A percentile compares a stretch with the other conserved stretches of the same genome.
Evolutionary conservation across 305 asterid genomes (phyloP).

Genomic region (Fraxinus greggii): DNA sequence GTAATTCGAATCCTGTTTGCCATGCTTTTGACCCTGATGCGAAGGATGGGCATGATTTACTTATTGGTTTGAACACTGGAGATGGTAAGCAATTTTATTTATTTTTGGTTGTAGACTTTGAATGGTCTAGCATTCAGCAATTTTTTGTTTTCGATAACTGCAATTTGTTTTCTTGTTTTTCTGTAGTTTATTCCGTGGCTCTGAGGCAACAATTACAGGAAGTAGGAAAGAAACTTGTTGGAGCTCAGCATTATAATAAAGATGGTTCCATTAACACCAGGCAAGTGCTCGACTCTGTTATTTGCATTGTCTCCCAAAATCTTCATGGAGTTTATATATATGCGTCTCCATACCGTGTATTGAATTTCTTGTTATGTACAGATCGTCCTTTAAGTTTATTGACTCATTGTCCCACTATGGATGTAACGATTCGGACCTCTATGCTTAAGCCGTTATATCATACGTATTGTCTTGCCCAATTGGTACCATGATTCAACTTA

Average conservation of each 20-base stretch:
- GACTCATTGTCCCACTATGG: background rate
- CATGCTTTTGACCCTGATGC: slow-evolving; percentile 98
- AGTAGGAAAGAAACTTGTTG: slow-evolving; percentile 97
- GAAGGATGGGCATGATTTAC: slow-evolving; percentile 97
- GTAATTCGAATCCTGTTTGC: slow-evolving; percentile 90
- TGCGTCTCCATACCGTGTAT: background rate
- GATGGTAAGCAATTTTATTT: slow-evolving; percentile 53
- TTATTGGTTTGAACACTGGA: slow-evolving; percentile 89
- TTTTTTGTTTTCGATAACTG: slow-evolving; percentile 14
- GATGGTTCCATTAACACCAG: slow-evolving; percentile 86
- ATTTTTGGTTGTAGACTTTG: slow-evolving; percentile 3
- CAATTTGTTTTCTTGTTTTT: slow-evolving; percentile 22
- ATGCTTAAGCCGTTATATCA: no score
- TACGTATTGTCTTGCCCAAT: no score
- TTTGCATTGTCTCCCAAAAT: background rate
- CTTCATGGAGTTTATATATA: background rate
- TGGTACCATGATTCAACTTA: no score
- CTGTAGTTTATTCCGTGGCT: slow-evolving; percentile 86
- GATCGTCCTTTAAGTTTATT: slow-evolving; percentile 5
- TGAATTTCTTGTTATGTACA: background rate
- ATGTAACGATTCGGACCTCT: no score
- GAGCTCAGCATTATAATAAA: slow-evolving; percentile 94
- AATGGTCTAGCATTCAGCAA: slow-evolving; percentile 3
- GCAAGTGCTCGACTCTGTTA: slow-evolving; percentile 39
- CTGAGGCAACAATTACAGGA: slow-evolving; percentile 94